A percentile compares a stretch with the other conserved stretches of the same genome.
These are phyloP conservation scores for Trichophaea hybrida DNA, from an alignment of 2,329 filamentous ascomycete genomes.

Conservation along the genomic window DNA sequence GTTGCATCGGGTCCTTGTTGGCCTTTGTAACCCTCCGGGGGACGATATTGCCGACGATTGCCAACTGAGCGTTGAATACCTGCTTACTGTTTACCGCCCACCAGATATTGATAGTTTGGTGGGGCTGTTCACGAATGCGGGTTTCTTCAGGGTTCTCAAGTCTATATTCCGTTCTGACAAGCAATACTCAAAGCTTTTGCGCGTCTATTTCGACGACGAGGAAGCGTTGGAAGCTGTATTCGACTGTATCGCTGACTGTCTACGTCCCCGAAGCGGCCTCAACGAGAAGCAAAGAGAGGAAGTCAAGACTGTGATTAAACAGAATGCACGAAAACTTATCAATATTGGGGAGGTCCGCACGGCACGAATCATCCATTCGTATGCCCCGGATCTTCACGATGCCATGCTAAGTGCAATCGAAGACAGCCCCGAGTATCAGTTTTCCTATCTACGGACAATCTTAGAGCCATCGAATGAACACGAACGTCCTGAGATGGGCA, in stretches of 20 bases:
- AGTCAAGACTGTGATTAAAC: slow-evolving; percentile 51
- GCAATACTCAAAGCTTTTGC: slow-evolving; percentile 62
- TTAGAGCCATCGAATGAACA: slow-evolving; percentile 44
- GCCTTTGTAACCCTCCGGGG: slow-evolving; percentile 72
- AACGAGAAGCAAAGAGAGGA: slow-evolving; percentile 57
- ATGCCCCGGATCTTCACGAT: slow-evolving; percentile 51
- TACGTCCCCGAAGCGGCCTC: slow-evolving; percentile 50
- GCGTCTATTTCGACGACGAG: slow-evolving; percentile 71
- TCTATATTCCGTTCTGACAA: slow-evolving; percentile 67
- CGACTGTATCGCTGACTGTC: slow-evolving; percentile 59
- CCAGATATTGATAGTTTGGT: slow-evolving; percentile 64
- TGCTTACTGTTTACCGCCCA: slow-evolving; percentile 85
- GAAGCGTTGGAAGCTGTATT: slow-evolving; percentile 65
- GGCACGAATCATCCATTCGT: slow-evolving; percentile 48
- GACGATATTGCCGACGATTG: slow-evolving; percentile 77
- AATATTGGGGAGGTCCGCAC: slow-evolving; percentile 50
- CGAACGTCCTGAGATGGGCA: slow-evolving; percentile 12
- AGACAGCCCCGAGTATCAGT: slow-evolving; percentile 51
- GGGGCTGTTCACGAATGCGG: slow-evolving; percentile 60
- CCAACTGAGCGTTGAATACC: slow-evolving; percentile 90
- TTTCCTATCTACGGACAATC: slow-evolving; percentile 60
- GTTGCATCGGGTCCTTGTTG: slow-evolving; percentile 63
- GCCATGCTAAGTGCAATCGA: slow-evolving; percentile 48
- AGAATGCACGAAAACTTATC: slow-evolving; percentile 52
- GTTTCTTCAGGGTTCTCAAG: slow-evolving; percentile 85